Evolutionary conservation across 75 land plant species (phyloP), one percentile per base, ranked within the genome.

Genomic region (Pinus tabuliformis): DNA sequence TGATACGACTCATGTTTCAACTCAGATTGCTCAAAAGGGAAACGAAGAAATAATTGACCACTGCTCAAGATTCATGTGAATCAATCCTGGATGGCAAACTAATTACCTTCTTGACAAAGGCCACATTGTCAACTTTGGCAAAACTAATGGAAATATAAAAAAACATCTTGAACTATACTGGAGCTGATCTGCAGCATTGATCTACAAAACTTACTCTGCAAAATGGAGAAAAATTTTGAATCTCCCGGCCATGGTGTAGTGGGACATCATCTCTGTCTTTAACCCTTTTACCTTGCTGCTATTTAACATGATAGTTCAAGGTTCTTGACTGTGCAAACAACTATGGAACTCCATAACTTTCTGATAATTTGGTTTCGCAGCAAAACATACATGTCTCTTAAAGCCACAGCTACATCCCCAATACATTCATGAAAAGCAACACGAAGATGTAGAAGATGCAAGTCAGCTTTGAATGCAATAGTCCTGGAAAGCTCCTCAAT

Each of bases 391-490:
- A 93, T 91, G 78, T 93, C 98, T 56, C 98, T 84, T 12, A 91
- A 81, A 0, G 91, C 93, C 26, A 87, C 86, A 37, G 39, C 39
- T 5, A 37, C 39, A 37, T 37, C 91, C 18, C 91, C 90, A 28
- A 84, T 80, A 76, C 90, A 91, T 73, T 95, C 96, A 66, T 95
- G 93, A 59, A 95, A 95, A 64, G 98, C 96, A 14, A 93, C 96
- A 17, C 98, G 82, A 20, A 95, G 84, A 76, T 93, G 96, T 1
- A 96, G 83, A 22, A 96, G 86, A 59, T 96, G 94, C 76, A 93
- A 85, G 57, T 96, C 94, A 49, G 89, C 99, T 81, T 93, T 96
- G 79, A 96, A 96, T 42, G 94, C 97, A 15, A 96, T 96, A 42
- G 97, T 97, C 72, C 85, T 82, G 3, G 97, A 86, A 33, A 96